A percentile compares a stretch with the other conserved stretches of the same genome.
These are phyloP conservation scores for Yamadazyma takamatsuzukensis DNA, from an alignment of 805 yeast species.

Conservation along the genomic window DNA sequence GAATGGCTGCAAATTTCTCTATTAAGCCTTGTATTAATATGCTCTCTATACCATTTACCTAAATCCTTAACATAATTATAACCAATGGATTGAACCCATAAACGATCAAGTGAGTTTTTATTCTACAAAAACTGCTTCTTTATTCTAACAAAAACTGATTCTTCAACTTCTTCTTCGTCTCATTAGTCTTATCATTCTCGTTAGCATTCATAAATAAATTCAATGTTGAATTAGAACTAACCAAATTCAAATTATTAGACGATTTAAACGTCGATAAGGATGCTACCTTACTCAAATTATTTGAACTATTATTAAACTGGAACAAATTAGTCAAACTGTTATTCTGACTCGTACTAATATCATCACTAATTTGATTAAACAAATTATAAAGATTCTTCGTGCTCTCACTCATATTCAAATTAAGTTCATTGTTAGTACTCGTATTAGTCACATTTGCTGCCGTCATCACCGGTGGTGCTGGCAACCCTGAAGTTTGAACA, in stretches of 20 bases:
- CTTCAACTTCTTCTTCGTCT: constrained; percentile 8
- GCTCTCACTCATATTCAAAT: constrained; percentile 21
- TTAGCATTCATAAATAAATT: constrained; percentile 10
- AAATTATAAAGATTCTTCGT: constrained; percentile 27
- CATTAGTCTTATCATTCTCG: constrained; percentile 6
- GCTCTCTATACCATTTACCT: too few relatives aligned
- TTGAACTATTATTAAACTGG: constrained; percentile 15
- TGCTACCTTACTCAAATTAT: constrained; percentile 8
- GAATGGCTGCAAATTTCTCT: too few relatives aligned
- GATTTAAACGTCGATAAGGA: constrained; percentile 12
- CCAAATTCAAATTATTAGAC: constrained; percentile 8
- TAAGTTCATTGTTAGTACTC: constrained; percentile 6
- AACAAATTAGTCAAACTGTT: constrained; percentile 22
- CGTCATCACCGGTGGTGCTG: constrained; percentile 13
- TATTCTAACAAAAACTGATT: constrained; percentile 10
- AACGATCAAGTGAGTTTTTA: too few relatives aligned
- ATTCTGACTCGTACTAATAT: constrained; percentile 14
- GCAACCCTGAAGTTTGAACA: constrained; percentile 7
- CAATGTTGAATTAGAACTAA: constrained; percentile 11
- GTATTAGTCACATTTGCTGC: constrained; percentile 8
- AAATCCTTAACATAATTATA: too few relatives aligned
- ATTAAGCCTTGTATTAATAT: too few relatives aligned
- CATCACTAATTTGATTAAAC: constrained; percentile 25
- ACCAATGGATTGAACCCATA: too few relatives aligned
- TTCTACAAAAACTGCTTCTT: too few relatives aligned